These are phyloP conservation scores for Exsudoporus frostii DNA, from an alignment of 768 basidiomycete species.

Conservation along the genomic window DNA sequence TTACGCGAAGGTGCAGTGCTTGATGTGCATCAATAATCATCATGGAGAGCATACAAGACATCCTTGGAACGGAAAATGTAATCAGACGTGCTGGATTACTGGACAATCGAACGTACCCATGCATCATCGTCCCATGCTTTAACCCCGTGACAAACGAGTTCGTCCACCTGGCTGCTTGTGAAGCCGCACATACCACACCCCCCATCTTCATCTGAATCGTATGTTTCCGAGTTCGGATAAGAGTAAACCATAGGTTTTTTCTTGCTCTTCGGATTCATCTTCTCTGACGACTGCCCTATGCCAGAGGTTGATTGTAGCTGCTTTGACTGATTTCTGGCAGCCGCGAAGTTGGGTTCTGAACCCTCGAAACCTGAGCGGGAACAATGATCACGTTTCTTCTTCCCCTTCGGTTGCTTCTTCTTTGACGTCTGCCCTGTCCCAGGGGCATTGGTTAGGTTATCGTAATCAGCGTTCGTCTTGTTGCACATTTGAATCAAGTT, in stretches of 20 bases:
- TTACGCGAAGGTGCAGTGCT: not conserved
- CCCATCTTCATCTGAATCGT: not conserved
- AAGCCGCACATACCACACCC: conserved; percentile 21
- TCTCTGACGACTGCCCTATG: not conserved
- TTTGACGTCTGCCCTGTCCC: not conserved
- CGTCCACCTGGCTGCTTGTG: conserved; percentile 33
- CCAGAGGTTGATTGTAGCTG: not conserved
- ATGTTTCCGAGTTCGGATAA: not conserved
- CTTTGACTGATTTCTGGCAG: not conserved
- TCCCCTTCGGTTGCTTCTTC: not conserved
- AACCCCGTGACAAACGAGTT: conserved; percentile 37
- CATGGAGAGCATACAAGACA: conserved; percentile 9
- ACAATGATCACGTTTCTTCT: not conserved
- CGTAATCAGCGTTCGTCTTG: not conserved
- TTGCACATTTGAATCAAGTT: not conserved
- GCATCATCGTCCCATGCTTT: conserved; percentile 48
- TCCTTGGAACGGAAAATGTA: conserved; percentile 10
- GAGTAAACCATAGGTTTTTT: not conserved
- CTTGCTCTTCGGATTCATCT: not conserved
- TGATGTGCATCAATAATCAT: not conserved
- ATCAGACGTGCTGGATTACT: not conserved
- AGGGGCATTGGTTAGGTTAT: not conserved
- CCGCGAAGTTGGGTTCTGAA: not conserved
- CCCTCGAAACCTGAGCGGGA: not conserved
- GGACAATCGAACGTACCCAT: conserved; percentile 25